phyloP scores from a whole-genome alignment of 768 basidiomycete genomes.

The Mycena galopus region DNA sequence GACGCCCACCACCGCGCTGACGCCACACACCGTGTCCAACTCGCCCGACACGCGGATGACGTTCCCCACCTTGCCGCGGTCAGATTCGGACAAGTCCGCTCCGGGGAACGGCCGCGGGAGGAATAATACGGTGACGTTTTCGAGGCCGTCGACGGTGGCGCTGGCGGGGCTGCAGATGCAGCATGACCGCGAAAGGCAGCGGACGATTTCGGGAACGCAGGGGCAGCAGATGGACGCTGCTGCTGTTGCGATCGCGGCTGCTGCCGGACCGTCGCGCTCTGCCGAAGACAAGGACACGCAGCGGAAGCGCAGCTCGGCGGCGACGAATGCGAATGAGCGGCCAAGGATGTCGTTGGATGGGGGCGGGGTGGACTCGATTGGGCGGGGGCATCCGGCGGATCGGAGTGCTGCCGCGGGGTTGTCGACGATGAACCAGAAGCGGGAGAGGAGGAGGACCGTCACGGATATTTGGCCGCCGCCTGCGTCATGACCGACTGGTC shows the following conservation, averaged over 20 bases:
- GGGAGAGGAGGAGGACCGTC: slow-evolving; percentile 59
- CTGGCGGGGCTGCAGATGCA: slow-evolving; percentile 70
- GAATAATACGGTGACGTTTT: slow-evolving; percentile 70
- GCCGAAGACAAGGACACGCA: slow-evolving; percentile 65
- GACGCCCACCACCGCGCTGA: slow-evolving; percentile 76
- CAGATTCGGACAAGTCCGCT: slow-evolving; percentile 60
- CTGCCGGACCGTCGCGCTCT: slow-evolving; percentile 48
- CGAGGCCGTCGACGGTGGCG: slow-evolving; percentile 68
- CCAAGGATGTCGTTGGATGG: slow-evolving; percentile 61
- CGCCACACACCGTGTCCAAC: slow-evolving; percentile 72
- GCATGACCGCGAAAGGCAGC: slow-evolving; percentile 52
- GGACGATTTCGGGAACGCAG: slow-evolving; percentile 44
- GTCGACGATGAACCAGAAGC: slow-evolving; percentile 43
- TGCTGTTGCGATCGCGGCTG: slow-evolving; percentile 26
- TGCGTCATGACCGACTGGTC: slow-evolving; percentile 18
- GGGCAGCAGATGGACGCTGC: slow-evolving; percentile 38
- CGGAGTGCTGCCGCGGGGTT: slow-evolving; percentile 55
- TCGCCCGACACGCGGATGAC: slow-evolving; percentile 44
- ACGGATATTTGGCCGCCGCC: slow-evolving; percentile 59
- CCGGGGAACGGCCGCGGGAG: slow-evolving; percentile 38
- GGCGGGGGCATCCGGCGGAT: slow-evolving; percentile 52
- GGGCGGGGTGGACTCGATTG: slow-evolving; percentile 45
- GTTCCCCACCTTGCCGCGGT: slow-evolving; percentile 53
- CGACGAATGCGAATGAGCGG: slow-evolving; percentile 52
- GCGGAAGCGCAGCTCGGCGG: slow-evolving; percentile 48